Evolutionary conservation across 2,329 filamentous ascomycete genomes (phyloP).

Genomic region (Lizonia empirigonia): DNA sequence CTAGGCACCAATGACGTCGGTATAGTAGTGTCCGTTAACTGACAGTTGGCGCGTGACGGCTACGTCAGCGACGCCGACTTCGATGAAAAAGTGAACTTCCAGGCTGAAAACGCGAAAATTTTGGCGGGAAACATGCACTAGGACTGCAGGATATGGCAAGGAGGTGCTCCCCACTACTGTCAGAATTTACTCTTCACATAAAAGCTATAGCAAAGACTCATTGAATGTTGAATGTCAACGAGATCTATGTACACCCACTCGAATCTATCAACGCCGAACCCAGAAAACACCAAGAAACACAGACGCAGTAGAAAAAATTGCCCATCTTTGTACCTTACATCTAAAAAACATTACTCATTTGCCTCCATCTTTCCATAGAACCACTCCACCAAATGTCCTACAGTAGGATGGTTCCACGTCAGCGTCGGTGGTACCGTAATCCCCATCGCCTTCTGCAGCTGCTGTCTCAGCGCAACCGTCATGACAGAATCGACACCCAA

Average conservation of each 20-base stretch:
- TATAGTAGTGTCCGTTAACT: background rate
- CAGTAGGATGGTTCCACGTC: constrained; percentile 52
- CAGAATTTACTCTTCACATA: too few species aligned
- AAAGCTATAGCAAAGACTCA: too few species aligned
- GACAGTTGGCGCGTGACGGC: background rate
- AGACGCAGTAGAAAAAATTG: too few species aligned
- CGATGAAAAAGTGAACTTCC: background rate
- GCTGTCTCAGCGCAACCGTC: constrained; percentile 45
- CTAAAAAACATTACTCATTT: background rate
- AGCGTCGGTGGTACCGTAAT: constrained; percentile 50
- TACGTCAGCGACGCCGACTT: background rate
- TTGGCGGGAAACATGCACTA: background rate
- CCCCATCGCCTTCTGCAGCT: constrained; percentile 44
- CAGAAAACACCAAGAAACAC: background rate
- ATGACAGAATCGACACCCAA: constrained; percentile 52
- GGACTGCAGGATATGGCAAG: background rate
- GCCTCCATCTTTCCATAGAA: constrained; percentile 34
- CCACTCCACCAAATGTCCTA: constrained; percentile 47
- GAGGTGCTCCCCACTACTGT: too few species aligned
- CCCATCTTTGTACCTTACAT: background rate
- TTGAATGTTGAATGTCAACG: too few species aligned
- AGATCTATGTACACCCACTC: background rate
- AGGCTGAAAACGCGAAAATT: background rate
- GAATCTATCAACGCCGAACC: background rate
- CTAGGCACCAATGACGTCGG: background rate